These are phyloP conservation scores for Fagus sylvatica DNA, from an alignment of 306 rosid genomes.

Conservation along the genomic window DNA sequence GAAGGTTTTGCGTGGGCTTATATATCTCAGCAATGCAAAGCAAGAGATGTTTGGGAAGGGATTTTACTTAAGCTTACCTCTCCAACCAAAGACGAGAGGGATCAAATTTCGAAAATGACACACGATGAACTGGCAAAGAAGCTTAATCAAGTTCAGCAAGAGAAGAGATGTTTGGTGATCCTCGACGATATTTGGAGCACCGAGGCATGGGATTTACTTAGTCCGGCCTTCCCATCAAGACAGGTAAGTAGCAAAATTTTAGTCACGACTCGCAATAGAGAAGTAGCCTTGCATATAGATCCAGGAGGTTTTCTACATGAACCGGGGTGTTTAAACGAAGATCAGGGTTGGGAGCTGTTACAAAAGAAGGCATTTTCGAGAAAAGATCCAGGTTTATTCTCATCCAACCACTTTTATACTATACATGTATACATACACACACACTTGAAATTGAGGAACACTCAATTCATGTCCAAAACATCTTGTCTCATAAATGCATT, in stretches of 20 bases:
- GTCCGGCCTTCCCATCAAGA: constrained; percentile 34
- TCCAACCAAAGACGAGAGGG: constrained; percentile 40
- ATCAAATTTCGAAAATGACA: constrained; percentile 35
- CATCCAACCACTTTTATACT: background rate
- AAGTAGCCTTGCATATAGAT: constrained; percentile 28
- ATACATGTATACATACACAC: too few relatives aligned
- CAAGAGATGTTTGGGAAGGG: constrained; percentile 55
- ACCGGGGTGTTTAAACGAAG: constrained; percentile 29
- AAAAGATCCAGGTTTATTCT: constrained; percentile 31
- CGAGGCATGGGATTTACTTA: constrained; percentile 39
- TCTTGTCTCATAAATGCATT: too few relatives aligned
- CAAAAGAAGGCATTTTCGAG: constrained; percentile 42
- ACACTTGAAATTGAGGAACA: too few relatives aligned
- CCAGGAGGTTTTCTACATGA: constrained; percentile 37
- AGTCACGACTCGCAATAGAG: constrained; percentile 44
- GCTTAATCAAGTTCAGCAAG: constrained; percentile 37
- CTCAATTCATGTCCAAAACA: too few relatives aligned
- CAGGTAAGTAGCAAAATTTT: constrained; percentile 38
- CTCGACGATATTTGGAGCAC: constrained; percentile 60
- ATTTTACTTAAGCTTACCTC: constrained; percentile 36
- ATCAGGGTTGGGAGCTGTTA: constrained; percentile 42
- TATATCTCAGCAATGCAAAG: constrained; percentile 56
- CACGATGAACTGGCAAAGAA: constrained; percentile 44
- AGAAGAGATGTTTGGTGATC: constrained; percentile 44
- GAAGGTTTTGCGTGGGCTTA: constrained; percentile 53